These are phyloP conservation scores for Buxus sempervirens DNA, from an alignment of 164 flowering plant species.

Conservation along the genomic window DNA sequence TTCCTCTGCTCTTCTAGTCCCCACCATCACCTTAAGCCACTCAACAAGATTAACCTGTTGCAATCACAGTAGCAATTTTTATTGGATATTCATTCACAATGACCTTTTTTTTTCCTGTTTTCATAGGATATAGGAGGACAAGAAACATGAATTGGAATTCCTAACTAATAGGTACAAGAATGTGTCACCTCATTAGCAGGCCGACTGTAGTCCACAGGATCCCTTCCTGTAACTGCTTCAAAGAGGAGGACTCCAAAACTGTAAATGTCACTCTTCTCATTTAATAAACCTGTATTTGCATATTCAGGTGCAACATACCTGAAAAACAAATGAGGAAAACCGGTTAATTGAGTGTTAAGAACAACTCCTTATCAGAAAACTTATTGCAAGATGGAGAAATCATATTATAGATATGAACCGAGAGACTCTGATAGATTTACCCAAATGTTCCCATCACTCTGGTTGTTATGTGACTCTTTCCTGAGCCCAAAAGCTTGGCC, in stretches of 20 bases:
- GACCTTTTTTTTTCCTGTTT: background rate
- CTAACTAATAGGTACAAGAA: background rate
- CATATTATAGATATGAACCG: background rate
- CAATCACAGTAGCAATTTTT: background rate
- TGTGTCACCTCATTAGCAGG: slow-evolving; percentile 59
- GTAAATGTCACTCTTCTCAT: slow-evolving; percentile 75
- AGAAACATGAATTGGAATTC: background rate
- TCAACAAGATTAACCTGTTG: slow-evolving; percentile 74
- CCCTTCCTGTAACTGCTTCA: slow-evolving; percentile 69
- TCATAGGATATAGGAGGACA: background rate
- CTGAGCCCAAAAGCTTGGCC: slow-evolving; percentile 69
- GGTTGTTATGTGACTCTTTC: slow-evolving; percentile 76
- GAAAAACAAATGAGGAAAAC: slow-evolving; percentile 14
- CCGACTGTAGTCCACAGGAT: slow-evolving; percentile 69
- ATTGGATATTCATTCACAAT: background rate
- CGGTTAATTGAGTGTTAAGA: background rate
- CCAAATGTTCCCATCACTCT: slow-evolving; percentile 88
- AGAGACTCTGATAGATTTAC: slow-evolving; percentile 25
- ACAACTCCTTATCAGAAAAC: background rate
- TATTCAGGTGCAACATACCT: slow-evolving; percentile 86
- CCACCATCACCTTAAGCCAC: slow-evolving; percentile 81
- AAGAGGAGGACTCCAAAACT: slow-evolving; percentile 78
- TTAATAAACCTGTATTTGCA: slow-evolving; percentile 71
- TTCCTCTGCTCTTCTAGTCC: slow-evolving; percentile 71
- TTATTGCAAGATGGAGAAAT: background rate